Evolutionary conservation across 805 yeast genomes (phyloP).

Genomic region (Metahyphopichia silvanorum): DNA sequence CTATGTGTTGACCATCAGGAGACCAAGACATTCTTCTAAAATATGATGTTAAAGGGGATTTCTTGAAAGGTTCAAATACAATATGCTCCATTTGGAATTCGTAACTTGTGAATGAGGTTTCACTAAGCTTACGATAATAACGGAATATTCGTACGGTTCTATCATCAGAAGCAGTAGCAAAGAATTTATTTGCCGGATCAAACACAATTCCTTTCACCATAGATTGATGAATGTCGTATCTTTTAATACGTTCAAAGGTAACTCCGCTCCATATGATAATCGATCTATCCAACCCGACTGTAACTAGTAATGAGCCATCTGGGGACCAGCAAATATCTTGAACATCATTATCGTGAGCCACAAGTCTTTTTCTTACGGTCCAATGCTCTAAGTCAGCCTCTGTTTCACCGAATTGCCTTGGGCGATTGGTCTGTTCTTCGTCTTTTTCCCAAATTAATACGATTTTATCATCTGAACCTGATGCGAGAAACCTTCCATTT

Average conservation of each 20-base stretch:
- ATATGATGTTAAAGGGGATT: constrained; percentile 89
- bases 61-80: constrained; percentile 78
- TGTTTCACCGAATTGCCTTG: constrained; percentile 64
- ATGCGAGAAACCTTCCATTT: constrained; percentile 83
- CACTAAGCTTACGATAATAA: constrained; percentile 62
- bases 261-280: constrained; percentile 92
- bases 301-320: constrained; percentile 82
- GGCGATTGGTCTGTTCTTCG: constrained; percentile 55
- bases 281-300: constrained; percentile 92
- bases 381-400: constrained; percentile 82
- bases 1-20: constrained; percentile 85
- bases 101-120: constrained; percentile 52
- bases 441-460: constrained; percentile 92
- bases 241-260: constrained; percentile 83
- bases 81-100: constrained; percentile 85
- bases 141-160: constrained; percentile 85
- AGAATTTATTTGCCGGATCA: constrained; percentile 97
- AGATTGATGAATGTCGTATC: constrained; percentile 90
- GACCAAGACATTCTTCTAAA: constrained; percentile 87
- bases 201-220: constrained; percentile 96
- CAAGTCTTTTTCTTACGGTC: constrained; percentile 88
- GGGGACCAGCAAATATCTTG: constrained; percentile 99
- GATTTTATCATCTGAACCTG: constrained; percentile 94
- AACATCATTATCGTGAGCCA: constrained; percentile 96
- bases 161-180: constrained; percentile 96